Base-by-base conservation (phyloP, 345 rosid genomes). In the Dovyalis caffra region DNA sequence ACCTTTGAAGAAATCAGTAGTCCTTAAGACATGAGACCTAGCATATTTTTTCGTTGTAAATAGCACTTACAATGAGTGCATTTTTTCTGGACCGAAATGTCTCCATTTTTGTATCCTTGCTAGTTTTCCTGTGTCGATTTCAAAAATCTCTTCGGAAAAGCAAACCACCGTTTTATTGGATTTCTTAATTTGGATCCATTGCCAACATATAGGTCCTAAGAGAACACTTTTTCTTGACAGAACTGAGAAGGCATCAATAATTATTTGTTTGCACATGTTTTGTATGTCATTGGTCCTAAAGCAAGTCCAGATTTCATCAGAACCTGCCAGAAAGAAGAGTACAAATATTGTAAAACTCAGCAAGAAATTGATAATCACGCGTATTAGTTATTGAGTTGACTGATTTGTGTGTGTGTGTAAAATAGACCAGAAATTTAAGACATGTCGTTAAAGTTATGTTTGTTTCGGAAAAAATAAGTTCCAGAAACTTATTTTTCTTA, bases 151-250 rank as follows among this genome's bases (percentile, higher is more conserved):
- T 51, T 20, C n/a, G 6, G 57, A 51, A 53, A 43, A 56, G 60
- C 60, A 23, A 23, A 56, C 8, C 71, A 40, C n/a, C 18, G 31
- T 29, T 25, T 25, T 43, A n/a, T 43, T 14, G n/a, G 57, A 68
- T 68, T 43, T 68, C 57, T n/a, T n/a, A n/a, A n/a, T n/a, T 70
- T 35, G 74, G 51, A 70, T 70, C 47, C 49, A 70, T 70, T 11
- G 63, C 40, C 40, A 70, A 0, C 45, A 53, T 16, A n/a, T n/a
- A 23, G 64, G 74, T 47, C 62, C 72, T 69, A 28, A 31, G 18
- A 49, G 25, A 49, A 29, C 62, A 69, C 38, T 11, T 47, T 69
- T 49, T 69, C 6, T 49, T 28, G 29, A n/a, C 37, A 47, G 31
- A 15, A 6, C 51, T 28, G 26, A 47, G 56, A 47, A 69, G 38